Evolutionary conservation across 352 stramenopile species (phyloP), one percentile per base, ranked within the genome.

Genomic region (Globisporangium mamillatum): DNA sequence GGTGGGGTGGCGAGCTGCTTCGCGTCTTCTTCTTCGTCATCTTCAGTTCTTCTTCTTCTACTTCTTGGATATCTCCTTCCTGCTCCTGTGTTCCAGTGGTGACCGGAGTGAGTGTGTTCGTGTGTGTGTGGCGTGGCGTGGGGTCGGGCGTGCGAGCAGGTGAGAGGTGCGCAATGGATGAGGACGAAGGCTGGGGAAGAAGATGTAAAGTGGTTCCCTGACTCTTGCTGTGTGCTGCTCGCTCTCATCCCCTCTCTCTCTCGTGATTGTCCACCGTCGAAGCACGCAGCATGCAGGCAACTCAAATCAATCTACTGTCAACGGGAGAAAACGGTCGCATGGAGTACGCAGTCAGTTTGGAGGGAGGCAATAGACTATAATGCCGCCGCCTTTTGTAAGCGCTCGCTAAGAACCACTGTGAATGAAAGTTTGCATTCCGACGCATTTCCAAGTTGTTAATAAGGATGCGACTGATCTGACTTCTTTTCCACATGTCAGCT

Each of bases 361-460:
- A 61, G 56, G 32, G 29, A 61, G 56, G 29, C 56, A 61, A 61
- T 61, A 61, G 56, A 61, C 56, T 61, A 61, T 61, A 48, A 61
- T 48, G 29, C 56, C 56, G 18, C 44, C 56, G 18, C 44, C 44
- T 55, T 61, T 46, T 61, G 56, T 27, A 52, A 52, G n/a, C 7
- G 44, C 44, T 52, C 44, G 44, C 44, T n/a, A 32, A 32, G 27
- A 52, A 52, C 16, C 44, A 18, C 44, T 61, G 56, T 61, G 56
- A 61, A 61, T 61, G 29, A 29, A 29, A 44, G 12, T 22, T 22
- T 52, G 44, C 44, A 52, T 52, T 20, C 44, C 18, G 18, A 52
- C 16, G 44, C 18, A 52, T 20, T 52, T 52, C 9, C 44, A 52
- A n/a, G 22, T 20, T 52, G 44, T 22, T 52, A 41, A n/a, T n/a